Percentiles rank a stretch among this genome's conserved stretches.
These are phyloP conservation scores for Monilinia laxa DNA, from an alignment of 2,329 filamentous ascomycete genomes.

Conservation along the genomic window DNA sequence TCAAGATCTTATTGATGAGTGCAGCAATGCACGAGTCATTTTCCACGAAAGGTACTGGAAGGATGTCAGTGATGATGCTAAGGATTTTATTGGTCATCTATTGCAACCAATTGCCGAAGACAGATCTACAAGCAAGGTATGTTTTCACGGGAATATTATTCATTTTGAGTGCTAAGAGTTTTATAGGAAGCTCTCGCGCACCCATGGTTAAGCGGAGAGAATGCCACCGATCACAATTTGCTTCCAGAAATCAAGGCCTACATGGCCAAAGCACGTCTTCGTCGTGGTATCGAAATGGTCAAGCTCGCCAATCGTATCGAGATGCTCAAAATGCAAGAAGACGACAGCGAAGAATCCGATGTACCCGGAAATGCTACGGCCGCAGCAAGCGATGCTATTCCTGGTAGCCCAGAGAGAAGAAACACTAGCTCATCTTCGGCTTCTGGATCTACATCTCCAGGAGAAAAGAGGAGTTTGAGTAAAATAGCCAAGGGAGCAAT, in stretches of 20 bases:
- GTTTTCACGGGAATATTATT: background rate
- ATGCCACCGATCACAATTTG: constrained; percentile 92
- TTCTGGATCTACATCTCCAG: constrained; percentile 25
- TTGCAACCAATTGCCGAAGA: constrained; percentile 76
- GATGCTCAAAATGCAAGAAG: constrained; percentile 87
- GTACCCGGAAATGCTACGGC: constrained; percentile 57
- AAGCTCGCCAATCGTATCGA: constrained; percentile 96
- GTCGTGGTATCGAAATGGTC: constrained; percentile 91
- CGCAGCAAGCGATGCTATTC: constrained; percentile 50
- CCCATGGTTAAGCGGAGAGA: constrained; percentile 87
- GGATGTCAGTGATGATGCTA: constrained; percentile 92
- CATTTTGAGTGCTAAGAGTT: constrained; percentile 26
- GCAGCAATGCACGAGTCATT: constrained; percentile 75
- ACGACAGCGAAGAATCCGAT: constrained; percentile 74
- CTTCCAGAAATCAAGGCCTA: constrained; percentile 94
- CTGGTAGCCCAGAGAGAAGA: constrained; percentile 27
- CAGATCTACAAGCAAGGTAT: constrained; percentile 74
- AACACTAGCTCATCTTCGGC: constrained; percentile 24
- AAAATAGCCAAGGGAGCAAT: constrained; percentile 65
- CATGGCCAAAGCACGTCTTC: constrained; percentile 86
- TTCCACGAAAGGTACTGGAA: constrained; percentile 99
- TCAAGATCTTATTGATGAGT: constrained; percentile 91
- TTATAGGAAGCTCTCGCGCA: constrained; percentile 73
- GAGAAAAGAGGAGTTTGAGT: constrained; percentile 47
- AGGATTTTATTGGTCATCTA: constrained; percentile 84